Evolutionary conservation across 192 early-diverging fungal species (phyloP).

Genomic region (Funneliformis geosporum): DNA sequence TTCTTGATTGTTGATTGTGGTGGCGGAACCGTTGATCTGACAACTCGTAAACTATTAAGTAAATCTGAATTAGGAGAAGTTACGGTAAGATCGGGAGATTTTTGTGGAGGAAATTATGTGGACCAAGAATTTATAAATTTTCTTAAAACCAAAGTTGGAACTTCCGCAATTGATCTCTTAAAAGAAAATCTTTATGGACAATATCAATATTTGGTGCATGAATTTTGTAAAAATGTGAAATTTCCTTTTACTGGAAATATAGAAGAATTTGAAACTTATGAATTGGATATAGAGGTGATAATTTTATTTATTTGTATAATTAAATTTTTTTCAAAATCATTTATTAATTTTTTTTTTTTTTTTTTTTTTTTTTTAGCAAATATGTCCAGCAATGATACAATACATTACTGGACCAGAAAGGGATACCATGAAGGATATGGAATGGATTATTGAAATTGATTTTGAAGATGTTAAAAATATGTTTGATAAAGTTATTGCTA

Average conservation of each 20-base stretch:
- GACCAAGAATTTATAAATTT: conserved; percentile 27
- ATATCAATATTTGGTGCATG: conserved; percentile 20
- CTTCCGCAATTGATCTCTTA: neutral
- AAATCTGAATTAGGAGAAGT: conserved; percentile 10
- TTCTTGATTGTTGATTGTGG: conserved; percentile 33
- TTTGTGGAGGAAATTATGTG: conserved; percentile 12
- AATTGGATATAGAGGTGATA: neutral
- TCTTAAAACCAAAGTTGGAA: conserved; percentile 2
- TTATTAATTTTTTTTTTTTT: neutral
- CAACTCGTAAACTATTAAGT: conserved; percentile 14
- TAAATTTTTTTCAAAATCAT: too few species aligned
- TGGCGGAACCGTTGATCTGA: conserved; percentile 36
- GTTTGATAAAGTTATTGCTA: conserved; percentile 48
- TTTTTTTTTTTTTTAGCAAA: neutral
- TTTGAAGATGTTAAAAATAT: conserved; percentile 38
- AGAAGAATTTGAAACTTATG: neutral
- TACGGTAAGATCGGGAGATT: conserved; percentile 18
- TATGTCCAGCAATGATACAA: neutral
- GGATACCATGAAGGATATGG: neutral
- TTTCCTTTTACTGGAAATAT: conserved; percentile 4
- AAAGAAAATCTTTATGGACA: conserved; percentile 17
- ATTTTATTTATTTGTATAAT: too few species aligned
- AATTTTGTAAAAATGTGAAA: conserved; percentile 4
- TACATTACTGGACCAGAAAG: neutral
- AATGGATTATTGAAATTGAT: conserved; percentile 21